These are phyloP conservation scores for Penicillium sp. DNA, from an alignment of 2,329 filamentous ascomycete species.

Conservation along the genomic window DNA sequence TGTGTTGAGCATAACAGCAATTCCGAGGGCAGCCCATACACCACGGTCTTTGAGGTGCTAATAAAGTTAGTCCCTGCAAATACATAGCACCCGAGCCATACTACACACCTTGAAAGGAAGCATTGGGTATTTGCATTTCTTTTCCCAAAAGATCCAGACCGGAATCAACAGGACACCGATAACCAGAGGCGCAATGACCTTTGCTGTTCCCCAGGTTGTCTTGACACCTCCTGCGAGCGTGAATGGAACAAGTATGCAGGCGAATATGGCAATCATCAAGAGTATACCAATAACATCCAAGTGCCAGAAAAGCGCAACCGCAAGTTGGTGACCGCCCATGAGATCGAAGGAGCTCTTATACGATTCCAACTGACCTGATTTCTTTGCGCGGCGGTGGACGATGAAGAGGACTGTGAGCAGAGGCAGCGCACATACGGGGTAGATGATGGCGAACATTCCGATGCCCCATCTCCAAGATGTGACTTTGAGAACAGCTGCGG, in stretches of 20 bases:
- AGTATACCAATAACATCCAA: constrained; percentile 57
- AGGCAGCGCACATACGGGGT: constrained; percentile 57
- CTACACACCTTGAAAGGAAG: constrained; percentile 55
- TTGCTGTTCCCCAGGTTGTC: constrained; percentile 30
- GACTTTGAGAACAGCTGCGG: constrained; percentile 49
- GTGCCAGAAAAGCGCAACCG: constrained; percentile 55
- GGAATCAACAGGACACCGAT: constrained; percentile 54
- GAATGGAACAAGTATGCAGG: constrained; percentile 57
- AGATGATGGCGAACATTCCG: constrained; percentile 65
- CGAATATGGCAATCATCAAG: constrained; percentile 53
- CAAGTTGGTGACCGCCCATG: constrained; percentile 40
- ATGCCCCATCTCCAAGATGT: constrained; percentile 64
- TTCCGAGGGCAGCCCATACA: constrained; percentile 64
- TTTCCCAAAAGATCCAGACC: constrained; percentile 57
- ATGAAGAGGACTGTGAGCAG: constrained; percentile 54
- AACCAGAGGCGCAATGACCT: constrained; percentile 51
- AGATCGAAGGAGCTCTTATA: constrained; percentile 48
- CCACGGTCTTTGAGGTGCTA: constrained; percentile 61
- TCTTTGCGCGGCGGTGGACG: constrained; percentile 55
- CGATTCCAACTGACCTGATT: constrained; percentile 48
- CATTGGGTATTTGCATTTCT: constrained; percentile 52
- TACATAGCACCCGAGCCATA: not conserved
- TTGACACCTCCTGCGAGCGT: constrained; percentile 55
- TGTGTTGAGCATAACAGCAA: constrained; percentile 35
- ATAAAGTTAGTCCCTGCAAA: not conserved